phyloP scores from a whole-genome alignment of 2,329 filamentous ascomycete genomes.

The Cercospora brassicicola region DNA sequence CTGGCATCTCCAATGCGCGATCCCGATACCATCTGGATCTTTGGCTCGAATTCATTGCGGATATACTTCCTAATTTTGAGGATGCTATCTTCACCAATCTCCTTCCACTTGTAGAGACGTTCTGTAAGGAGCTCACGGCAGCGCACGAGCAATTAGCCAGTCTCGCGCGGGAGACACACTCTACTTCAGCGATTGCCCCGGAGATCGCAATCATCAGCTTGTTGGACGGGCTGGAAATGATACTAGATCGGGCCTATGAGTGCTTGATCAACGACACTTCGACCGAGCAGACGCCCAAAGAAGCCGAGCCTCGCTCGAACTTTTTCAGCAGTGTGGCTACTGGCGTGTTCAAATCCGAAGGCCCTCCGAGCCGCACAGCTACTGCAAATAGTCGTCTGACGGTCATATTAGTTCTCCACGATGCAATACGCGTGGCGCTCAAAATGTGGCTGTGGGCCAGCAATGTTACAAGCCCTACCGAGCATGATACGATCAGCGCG shows the following conservation, averaged over 20 bases:
- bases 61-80: constrained; percentile 80
- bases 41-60: constrained; percentile 83
- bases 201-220: constrained; percentile 47
- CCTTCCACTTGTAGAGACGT: constrained; percentile 84
- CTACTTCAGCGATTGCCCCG: constrained; percentile 22
- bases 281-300: constrained; percentile 67
- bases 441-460: constrained; percentile 92
- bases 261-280: constrained; percentile 75
- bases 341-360: constrained; percentile 80
- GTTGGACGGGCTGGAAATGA: constrained; percentile 88
- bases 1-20: constrained; percentile 71
- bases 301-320: constrained; percentile 71
- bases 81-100: constrained; percentile 85
- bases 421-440: constrained; percentile 89
- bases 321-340: constrained; percentile 96
- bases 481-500: constrained; percentile 65
- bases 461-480: constrained; percentile 57
- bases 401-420: constrained; percentile 93
- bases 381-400: constrained; percentile 93
- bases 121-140: constrained; percentile 73
- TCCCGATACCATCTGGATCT: constrained; percentile 81
- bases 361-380: constrained; percentile 66
- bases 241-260: constrained; percentile 83
- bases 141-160: constrained; percentile 71
- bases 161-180: constrained; percentile 53